These are phyloP conservation scores for Lathyrus oleraceus DNA, from an alignment of 306 rosid genomes.

Conservation along the genomic window DNA sequence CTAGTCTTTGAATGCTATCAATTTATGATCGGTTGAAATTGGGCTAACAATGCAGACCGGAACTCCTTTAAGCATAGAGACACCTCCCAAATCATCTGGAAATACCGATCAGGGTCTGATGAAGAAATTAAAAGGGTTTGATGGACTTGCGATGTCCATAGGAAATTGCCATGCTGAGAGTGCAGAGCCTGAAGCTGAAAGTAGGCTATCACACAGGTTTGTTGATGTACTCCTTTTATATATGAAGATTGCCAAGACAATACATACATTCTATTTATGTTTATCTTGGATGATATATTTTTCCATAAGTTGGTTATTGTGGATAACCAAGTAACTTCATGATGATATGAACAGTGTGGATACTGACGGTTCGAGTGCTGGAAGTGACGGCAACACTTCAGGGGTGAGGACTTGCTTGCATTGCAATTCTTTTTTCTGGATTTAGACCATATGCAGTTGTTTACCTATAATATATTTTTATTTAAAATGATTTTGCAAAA, in stretches of 20 bases:
- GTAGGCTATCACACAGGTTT: conserved; percentile 69
- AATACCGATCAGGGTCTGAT: conserved; percentile 64
- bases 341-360: conserved; percentile 53
- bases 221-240: conserved; percentile 19
- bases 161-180: conserved; percentile 68
- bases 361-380: conserved; percentile 76
- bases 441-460: conserved; percentile 29
- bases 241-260: background rate
- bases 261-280: background rate
- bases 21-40: conserved; percentile 31
- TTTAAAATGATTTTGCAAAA: conserved; percentile 23
- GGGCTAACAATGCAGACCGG: conserved; percentile 54
- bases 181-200: conserved; percentile 61
- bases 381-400: conserved; percentile 72
- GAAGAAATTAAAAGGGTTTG: conserved; percentile 84
- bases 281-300: conserved; percentile 1
- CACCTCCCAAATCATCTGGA: conserved; percentile 73
- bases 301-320: conserved; percentile 9
- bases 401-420: conserved; percentile 56
- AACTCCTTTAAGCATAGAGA: conserved; percentile 59
- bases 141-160: conserved; percentile 89
- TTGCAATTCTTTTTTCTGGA: conserved; percentile 9
- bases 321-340: conserved; percentile 41
- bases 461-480: conserved; percentile 22
- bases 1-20: conserved; percentile 2